phyloP scores from a whole-genome alignment of 1,139 yeast species.

The Yamadazyma friedrichii region DNA sequence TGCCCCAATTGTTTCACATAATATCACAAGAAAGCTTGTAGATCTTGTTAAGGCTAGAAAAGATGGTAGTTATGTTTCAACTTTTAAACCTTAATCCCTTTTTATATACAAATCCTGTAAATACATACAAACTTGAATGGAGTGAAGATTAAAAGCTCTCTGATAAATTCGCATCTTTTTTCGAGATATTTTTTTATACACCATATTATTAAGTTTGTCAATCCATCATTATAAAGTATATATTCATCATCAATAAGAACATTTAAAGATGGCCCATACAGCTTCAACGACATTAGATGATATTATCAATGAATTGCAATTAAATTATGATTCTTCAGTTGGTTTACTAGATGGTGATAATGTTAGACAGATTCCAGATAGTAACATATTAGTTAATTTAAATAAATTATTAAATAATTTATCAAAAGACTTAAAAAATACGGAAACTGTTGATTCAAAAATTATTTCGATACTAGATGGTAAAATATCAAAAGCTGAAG shows the following conservation, averaged over 20 bases:
- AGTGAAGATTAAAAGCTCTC: background rate
- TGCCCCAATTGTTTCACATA: constrained; percentile 46
- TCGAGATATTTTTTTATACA: constrained; percentile 1
- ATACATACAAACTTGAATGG: background rate
- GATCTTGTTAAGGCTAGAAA: constrained; percentile 32
- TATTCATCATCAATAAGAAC: too few relatives aligned
- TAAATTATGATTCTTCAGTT: constrained; percentile 56
- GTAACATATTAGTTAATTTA: constrained; percentile 44
- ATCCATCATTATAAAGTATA: too few relatives aligned
- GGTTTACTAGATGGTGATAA: constrained; percentile 64
- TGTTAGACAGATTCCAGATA: constrained; percentile 46
- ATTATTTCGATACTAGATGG: constrained; percentile 23
- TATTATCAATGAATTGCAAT: constrained; percentile 50
- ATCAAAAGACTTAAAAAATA: constrained; percentile 47
- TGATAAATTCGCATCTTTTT: constrained; percentile 5
- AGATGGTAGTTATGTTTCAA: constrained; percentile 30
- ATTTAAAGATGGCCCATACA: constrained; percentile 17
- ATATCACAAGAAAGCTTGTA: constrained; percentile 33
- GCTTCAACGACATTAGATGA: constrained; percentile 49
- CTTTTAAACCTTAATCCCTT: constrained; percentile 22
- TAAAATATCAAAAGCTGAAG: constrained; percentile 23
- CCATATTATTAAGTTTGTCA: too few relatives aligned
- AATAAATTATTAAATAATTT: constrained; percentile 49
- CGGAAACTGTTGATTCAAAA: constrained; percentile 44
- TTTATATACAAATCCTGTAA: constrained; percentile 3